Conservation (phyloP, 495 filamentous ascomycete genomes). For the Penicillium manginii region DNA sequence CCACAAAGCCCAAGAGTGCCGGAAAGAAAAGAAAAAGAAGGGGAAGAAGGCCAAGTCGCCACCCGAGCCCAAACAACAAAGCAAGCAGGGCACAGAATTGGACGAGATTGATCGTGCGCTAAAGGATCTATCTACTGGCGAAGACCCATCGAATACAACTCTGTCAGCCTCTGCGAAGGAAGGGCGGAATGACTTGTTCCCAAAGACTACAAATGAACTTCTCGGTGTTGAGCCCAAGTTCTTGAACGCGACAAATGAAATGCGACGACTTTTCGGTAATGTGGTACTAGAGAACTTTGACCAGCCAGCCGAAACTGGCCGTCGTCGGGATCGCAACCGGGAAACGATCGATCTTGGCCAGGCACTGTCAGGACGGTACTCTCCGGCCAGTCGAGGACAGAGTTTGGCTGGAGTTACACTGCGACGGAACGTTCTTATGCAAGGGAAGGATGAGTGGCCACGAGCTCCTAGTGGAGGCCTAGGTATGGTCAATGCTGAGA, state of each 20-base stretch:
- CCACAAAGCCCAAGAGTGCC: slow-evolving; percentile 43
- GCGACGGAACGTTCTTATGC: slow-evolving; percentile 80
- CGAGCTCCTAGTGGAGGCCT: slow-evolving; percentile 77
- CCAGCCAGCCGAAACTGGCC: slow-evolving; percentile 53
- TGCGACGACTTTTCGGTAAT: slow-evolving; percentile 89
- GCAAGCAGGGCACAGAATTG: slow-evolving; percentile 28
- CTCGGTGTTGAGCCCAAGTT: slow-evolving; percentile 76
- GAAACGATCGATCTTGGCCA: slow-evolving; percentile 69
- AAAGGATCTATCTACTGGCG: slow-evolving; percentile 57
- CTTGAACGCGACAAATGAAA: slow-evolving; percentile 88
- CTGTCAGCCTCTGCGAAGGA: slow-evolving; percentile 29
- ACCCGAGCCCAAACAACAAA: neutral
- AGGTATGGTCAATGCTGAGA: slow-evolving; percentile 75
- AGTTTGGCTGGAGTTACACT: slow-evolving; percentile 70
- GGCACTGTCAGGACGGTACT: slow-evolving; percentile 65
- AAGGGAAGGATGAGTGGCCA: slow-evolving; percentile 92
- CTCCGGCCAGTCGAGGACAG: slow-evolving; percentile 58
- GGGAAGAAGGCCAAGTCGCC: slow-evolving; percentile 24
- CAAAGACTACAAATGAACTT: slow-evolving; percentile 54
- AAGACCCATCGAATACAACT: slow-evolving; percentile 21
- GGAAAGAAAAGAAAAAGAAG: slow-evolving; percentile 56
- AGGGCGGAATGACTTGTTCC: slow-evolving; percentile 48
- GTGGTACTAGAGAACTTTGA: slow-evolving; percentile 69
- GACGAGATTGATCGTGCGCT: slow-evolving; percentile 89
- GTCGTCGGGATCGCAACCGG: slow-evolving; percentile 55